Base-by-base conservation (phyloP, 2,329 filamentous ascomycete genomes). In the Dactylonectria estremocensis region DNA sequence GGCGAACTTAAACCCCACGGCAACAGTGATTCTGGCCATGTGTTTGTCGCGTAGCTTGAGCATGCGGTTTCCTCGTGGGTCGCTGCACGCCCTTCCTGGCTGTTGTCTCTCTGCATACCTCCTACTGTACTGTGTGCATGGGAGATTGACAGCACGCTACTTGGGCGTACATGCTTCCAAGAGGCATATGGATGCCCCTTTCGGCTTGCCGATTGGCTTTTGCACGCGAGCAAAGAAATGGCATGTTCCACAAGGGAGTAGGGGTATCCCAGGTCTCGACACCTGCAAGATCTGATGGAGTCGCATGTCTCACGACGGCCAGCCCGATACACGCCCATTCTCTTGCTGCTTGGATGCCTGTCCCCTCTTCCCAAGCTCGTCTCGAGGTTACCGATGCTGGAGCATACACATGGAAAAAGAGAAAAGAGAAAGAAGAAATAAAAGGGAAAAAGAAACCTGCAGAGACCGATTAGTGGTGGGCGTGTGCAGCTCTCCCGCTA, bases 281-380 rank as follows among this genome's bases (percentile, higher is more conserved):
- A 33, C 14, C 61, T 61, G 49, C 31, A 61, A 45, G 49, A 31
- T 52, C 10, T 11, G 33, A 13, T 24, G 13, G 20, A 5, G 7
- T 61, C 13, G 24, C 52, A 35, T 56, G 57, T 55, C 50, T 31
- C 55, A 49, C 57, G 55, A 49, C 57, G 56, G 63, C 22, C 28
- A 37, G 24, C 2, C 61, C 61, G 55, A 24, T 20, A 46, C 65
- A 64, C 61, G 14, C 55, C 55, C 33, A 4, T 5, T 28, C 24
- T 4, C 4, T 7, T 28, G 24, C 24, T 4, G 7, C 24, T 43
- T 64, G 9, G 18, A n/a, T 43, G 40, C 40, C 40, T 43, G 14
- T n/a, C 16, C n/a, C n/a, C n/a, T n/a, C n/a, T n/a, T n/a, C n/a
- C n/a, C 14, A 14, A 43, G 40, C 6, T n/a, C 16, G 40, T 8